Conservation (phyloP, 345 rosid species). For the Citrus inodora region DNA sequence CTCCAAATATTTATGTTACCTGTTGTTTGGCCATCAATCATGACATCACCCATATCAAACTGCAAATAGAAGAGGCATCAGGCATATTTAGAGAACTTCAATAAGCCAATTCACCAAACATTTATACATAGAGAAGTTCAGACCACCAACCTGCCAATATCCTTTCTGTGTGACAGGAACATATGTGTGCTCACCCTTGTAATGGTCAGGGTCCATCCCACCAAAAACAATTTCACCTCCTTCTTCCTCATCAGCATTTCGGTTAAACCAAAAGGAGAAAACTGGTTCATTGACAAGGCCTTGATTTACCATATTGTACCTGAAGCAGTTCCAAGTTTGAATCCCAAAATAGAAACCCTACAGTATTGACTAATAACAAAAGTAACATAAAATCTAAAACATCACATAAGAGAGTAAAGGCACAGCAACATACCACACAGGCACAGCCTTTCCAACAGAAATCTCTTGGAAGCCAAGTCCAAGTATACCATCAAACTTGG, state of each 20-base stretch:
- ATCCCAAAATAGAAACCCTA: background rate
- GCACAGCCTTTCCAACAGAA: slow-evolving; percentile 60
- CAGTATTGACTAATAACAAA: background rate
- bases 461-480: slow-evolving; percentile 79
- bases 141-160: slow-evolving; percentile 68
- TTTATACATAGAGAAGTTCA: background rate
- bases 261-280: slow-evolving; percentile 81
- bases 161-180: slow-evolving; percentile 62
- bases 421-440: slow-evolving; percentile 47
- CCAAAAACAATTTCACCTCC: slow-evolving; percentile 79
- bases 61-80: slow-evolving; percentile 17
- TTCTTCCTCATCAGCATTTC: slow-evolving; percentile 55
- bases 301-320: slow-evolving; percentile 77
- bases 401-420: background rate
- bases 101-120: background rate
- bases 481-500: slow-evolving; percentile 84
- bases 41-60: slow-evolving; percentile 73
- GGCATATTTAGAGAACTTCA: background rate
- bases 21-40: slow-evolving; percentile 51
- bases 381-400: background rate
- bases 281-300: slow-evolving; percentile 56
- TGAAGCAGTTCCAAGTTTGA: slow-evolving; percentile 20
- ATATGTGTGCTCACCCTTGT: slow-evolving; percentile 61
- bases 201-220: slow-evolving; percentile 62
- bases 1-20: slow-evolving; percentile 32